Base-by-base conservation (phyloP, 139 green algal species). In the Coelastrella sp. region DNA sequence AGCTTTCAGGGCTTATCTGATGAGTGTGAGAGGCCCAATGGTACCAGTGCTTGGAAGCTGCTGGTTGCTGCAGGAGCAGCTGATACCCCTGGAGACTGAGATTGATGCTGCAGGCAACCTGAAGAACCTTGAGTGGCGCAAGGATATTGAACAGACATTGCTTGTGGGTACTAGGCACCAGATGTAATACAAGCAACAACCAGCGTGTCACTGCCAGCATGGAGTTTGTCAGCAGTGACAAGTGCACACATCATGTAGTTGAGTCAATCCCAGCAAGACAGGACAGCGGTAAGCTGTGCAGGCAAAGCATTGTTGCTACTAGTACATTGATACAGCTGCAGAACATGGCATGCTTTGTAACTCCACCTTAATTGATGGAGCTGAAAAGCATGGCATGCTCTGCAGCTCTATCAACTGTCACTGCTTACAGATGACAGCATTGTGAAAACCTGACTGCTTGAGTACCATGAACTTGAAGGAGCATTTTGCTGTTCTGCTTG, bases 81-180 rank as follows among this genome's bases (percentile, higher is more conserved):
- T 77, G 2, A 5, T 41, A 8, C 68, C 68, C 40, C 38, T 77
- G 13, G 35, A 21, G 13, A 77, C 7, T 37, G 68, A 77, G 2
- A 38, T 19, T 23, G 27, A 77, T 32, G 68, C 68, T 34, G 68
- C 68, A 45, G 68, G 40, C 23, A 77, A 77, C 68, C 25, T 77
- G 38, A 57, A 37, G 40, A 77, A 37, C 68, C 2, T 23, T 9
- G 30, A 6, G 7, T 57, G 41, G 68, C 23, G 68, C 11, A 40
- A 21, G 3, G 35, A 77, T 23, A 77, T 77, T 37, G 68, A 77
- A 40, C 68, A 77, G 38, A 77, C 38, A 7, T n/a, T 77, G 38
- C 68, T 77, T 38, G 68, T 77, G 38, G n/a, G 64, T 6, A 40
- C 9, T 9, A 15, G 48, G 9, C 15, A 15, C 48, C 48, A 59